Conservation (phyloP, 75 land plant genomes). For the Pinus tabuliformis region DNA sequence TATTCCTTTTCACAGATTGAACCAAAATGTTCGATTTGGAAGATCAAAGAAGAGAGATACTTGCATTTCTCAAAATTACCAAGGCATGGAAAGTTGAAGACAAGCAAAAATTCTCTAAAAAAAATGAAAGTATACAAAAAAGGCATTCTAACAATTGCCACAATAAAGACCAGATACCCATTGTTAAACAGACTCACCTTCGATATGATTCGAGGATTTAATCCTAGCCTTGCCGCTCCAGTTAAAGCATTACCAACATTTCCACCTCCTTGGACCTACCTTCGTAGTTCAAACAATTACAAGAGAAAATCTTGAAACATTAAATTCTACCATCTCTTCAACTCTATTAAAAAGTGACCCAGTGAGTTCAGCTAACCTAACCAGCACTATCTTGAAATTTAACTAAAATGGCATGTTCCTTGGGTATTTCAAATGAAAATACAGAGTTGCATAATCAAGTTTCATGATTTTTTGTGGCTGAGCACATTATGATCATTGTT, state of each 20-base stretch:
- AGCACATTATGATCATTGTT: too few relatives aligned
- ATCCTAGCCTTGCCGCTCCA: slow-evolving; percentile 83
- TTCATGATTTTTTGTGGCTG: too few relatives aligned
- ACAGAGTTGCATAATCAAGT: too few relatives aligned
- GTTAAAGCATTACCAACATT: slow-evolving; percentile 94
- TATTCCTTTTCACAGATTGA: background rate
- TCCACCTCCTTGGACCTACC: slow-evolving; percentile 61
- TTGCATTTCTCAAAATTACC: background rate
- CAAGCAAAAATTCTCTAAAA: background rate
- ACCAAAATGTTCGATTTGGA: background rate
- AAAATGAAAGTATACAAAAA: background rate
- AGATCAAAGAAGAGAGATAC: background rate
- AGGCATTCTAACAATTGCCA: background rate
- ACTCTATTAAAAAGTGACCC: too few relatives aligned
- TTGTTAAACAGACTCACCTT: slow-evolving; percentile 22
- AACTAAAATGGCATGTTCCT: too few relatives aligned
- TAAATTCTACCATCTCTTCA: too few relatives aligned
- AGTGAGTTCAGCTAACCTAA: too few relatives aligned
- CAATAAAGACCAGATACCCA: background rate
- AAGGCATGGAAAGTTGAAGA: background rate
- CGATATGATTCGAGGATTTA: slow-evolving; percentile 60
- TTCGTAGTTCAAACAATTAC: too few relatives aligned
- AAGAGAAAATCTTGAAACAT: too few relatives aligned
- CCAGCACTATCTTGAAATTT: too few relatives aligned
- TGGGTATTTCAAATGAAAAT: too few relatives aligned